A percentile compares a stretch with the other conserved stretches of the same genome.
Evolutionary conservation across 2,329 filamentous ascomycete genomes (phyloP).

Genomic region (Penicillium polonicum): DNA sequence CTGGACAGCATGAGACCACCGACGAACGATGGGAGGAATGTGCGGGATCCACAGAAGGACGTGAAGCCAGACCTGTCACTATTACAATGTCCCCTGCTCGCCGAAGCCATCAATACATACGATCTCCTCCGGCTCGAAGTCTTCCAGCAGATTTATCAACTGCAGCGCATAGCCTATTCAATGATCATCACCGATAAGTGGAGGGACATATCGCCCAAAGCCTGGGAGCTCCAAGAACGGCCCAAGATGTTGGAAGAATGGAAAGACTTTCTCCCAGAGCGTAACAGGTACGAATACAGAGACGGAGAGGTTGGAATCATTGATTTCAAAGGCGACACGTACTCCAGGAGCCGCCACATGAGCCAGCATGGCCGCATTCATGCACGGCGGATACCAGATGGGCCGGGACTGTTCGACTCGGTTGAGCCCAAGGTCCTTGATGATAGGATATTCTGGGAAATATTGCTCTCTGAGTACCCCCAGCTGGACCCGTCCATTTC

Average conservation of each 20-base stretch:
- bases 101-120: constrained; percentile 34
- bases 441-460: constrained; percentile 14
- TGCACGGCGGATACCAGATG: constrained; percentile 11
- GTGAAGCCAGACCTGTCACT: constrained; percentile 8
- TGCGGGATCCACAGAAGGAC: background rate
- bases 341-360: constrained; percentile 17
- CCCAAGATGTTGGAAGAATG: constrained; percentile 52
- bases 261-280: constrained; percentile 46
- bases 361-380: constrained; percentile 1
- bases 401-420: constrained; percentile 13
- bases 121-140: constrained; percentile 33
- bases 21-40: background rate
- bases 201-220: constrained; percentile 11
- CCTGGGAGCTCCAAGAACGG: constrained; percentile 38
- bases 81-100: constrained; percentile 26
- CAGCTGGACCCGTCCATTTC: constrained; percentile 8
- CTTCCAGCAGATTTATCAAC: constrained; percentile 31
- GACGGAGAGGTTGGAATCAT: constrained; percentile 47
- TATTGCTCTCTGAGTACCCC: constrained; percentile 9
- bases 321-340: constrained; percentile 32
- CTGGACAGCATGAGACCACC: background rate
- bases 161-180: constrained; percentile 14
- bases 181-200: constrained; percentile 7
- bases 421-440: background rate
- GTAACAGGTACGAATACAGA: constrained; percentile 17